Evolutionary conservation across 176 grass and related monocot species (phyloP), one percentile per base, ranked within the genome.

Genomic region (Eleusine coracana): DNA sequence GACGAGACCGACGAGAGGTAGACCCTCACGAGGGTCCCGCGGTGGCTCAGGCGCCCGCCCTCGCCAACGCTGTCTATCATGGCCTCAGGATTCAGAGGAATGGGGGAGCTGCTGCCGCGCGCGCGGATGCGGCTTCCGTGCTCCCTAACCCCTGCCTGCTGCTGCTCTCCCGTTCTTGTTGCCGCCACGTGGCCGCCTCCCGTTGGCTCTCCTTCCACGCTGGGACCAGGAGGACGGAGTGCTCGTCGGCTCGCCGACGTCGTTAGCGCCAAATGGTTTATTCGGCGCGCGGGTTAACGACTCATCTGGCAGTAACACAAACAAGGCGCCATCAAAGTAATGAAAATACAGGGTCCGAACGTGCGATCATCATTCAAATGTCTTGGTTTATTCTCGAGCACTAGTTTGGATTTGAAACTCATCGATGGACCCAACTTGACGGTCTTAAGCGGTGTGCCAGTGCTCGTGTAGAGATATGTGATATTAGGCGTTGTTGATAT

Each of bases 1-100:
- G 92, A 89, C n/a, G 94, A 94, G 63, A 85, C 15, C 39, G 87
- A 97, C 17, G 94, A 86, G 13, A 97, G 89, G 56, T 46, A 70
- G 17, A 92, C 72, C 87, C 92, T 94, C 20, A 80, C 76, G 2
- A 94, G 51, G 70, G 59, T 59, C 7, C 56, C 56, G 56, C 20
- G 7, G 44, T 46, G 44, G 44, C 44, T 46, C 9, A 46, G 44
- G 56, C 56, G 56, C 7, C 56, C 56, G 21, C 56, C 56, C 20
- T 59, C 56, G 56, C 56, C 56, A n/a, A n/a, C 56, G 52, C 52
- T 56, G 21, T n/a, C 6, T 59, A 23, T 7, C 56, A 59, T 59
- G 56, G 56, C 56, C 17, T 52, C 50, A 17, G 50, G 15, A 52
- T 34, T 34, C 31, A 17, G 28, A 17, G 29, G 63, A 75, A 51